phyloP scores from a whole-genome alignment of 352 stramenopile species.

The Globisporangium nodosum region DNA sequence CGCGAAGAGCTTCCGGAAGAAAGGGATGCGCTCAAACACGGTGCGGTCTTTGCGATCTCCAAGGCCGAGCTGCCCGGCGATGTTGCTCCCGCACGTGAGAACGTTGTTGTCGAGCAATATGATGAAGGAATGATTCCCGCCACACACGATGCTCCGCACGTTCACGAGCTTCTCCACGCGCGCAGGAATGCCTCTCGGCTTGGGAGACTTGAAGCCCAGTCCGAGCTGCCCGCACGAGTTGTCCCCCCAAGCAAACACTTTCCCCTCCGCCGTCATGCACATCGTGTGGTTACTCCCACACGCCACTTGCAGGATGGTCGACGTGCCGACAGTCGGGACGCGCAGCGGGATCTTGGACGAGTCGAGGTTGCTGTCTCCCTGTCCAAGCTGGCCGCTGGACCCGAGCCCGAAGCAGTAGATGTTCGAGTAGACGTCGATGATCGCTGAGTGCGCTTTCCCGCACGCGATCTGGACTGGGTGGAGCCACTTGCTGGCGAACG shows the following conservation, averaged over 20 bases:
- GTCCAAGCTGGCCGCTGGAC: conserved; percentile 42
- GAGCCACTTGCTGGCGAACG: conserved; percentile 59
- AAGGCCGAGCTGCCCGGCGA: conserved; percentile 55
- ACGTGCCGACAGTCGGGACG: conserved; percentile 32
- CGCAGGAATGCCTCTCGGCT: conserved; percentile 26
- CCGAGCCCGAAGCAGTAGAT: conserved; percentile 66
- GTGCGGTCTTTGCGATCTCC: conserved; percentile 38
- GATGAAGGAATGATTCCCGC: conserved; percentile 58
- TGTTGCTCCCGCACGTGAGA: conserved; percentile 53
- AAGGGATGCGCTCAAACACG: conserved; percentile 41
- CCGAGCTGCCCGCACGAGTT: conserved; percentile 58
- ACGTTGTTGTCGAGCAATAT: conserved; percentile 46
- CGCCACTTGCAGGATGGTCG: conserved; percentile 39
- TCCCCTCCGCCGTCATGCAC: conserved; percentile 46
- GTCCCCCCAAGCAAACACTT: conserved; percentile 62
- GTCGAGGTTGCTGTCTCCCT: conserved; percentile 49
- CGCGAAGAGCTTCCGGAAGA: conserved; percentile 35
- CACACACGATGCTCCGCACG: conserved; percentile 38
- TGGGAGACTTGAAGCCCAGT: conserved; percentile 24
- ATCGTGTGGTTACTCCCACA: conserved; percentile 63
- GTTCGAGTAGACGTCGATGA: conserved; percentile 72
- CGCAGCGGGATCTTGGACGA: conserved; percentile 49
- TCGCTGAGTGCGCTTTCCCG: conserved; percentile 57
- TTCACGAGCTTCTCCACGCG: conserved; percentile 50
- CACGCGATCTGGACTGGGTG: conserved; percentile 66